phyloP scores from a whole-genome alignment of 2,329 filamentous ascomycete species.

The Aureobasidium sp. region DNA sequence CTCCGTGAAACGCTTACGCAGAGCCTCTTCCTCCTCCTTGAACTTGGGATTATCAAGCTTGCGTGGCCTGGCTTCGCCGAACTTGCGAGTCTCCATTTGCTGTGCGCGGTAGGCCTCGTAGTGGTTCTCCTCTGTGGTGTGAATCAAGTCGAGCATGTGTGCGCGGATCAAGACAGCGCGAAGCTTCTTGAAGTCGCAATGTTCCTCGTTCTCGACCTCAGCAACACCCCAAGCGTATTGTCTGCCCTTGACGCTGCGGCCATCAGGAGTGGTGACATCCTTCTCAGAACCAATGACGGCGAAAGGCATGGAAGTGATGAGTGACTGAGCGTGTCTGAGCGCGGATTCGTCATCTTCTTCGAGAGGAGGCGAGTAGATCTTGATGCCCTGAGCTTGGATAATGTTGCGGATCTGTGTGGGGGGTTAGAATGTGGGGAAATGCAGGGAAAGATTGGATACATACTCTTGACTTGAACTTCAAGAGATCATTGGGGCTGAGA shows the following conservation, averaged over 20 bases:
- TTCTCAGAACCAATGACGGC: slow-evolving; percentile 98
- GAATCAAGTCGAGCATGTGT: slow-evolving; percentile 99
- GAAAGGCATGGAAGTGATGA: slow-evolving; percentile 97
- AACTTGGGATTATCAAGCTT: slow-evolving; percentile 99
- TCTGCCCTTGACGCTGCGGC: slow-evolving; percentile 95
- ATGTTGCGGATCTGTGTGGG: slow-evolving; percentile 79
- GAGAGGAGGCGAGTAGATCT: slow-evolving; percentile 96
- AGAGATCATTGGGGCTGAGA: slow-evolving; percentile 82
- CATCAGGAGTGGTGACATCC: slow-evolving; percentile 93
- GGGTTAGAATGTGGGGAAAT: slow-evolving; percentile 24
- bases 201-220: slow-evolving; percentile 98
- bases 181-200: slow-evolving; percentile 99
- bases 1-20: slow-evolving; percentile 98
- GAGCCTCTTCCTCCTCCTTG: slow-evolving; percentile 98
- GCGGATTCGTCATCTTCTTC: slow-evolving; percentile 98
- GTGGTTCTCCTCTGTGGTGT: slow-evolving; percentile 98
- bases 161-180: slow-evolving; percentile 94
- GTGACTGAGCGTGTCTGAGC: slow-evolving; percentile 84
- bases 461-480: slow-evolving; percentile 93
- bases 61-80: slow-evolving; percentile 90
- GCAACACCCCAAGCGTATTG: slow-evolving; percentile 99
- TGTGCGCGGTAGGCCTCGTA: slow-evolving; percentile 98
- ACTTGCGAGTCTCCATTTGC: slow-evolving; percentile 99
- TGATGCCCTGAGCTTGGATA: slow-evolving; percentile 97
- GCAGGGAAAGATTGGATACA: slow-evolving; percentile 29